Base-by-base conservation (phyloP, 257 asterid genomes). In the Galeopsis tetrahit region DNA sequence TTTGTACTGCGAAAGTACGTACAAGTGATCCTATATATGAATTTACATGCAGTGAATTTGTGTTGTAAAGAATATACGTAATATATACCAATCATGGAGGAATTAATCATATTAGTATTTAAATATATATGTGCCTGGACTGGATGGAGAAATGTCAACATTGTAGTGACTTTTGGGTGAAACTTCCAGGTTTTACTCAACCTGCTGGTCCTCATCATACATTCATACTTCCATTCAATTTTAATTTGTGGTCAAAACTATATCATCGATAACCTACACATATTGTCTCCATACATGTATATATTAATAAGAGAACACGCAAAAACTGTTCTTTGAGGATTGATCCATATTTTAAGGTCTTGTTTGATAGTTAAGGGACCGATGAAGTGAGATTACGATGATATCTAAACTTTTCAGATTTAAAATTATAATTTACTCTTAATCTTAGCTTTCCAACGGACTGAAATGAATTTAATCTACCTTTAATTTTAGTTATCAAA, bases 111-210 rank as follows among this genome's bases (percentile, higher is more conserved):
- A 21, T 21, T 21, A 21, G 4, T 40, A 43, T 64, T 5, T 10
- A 14, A n/a, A 7, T 4, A 14, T 10, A 34, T 10, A 32, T 13
- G 28, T 21, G 28, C 53, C 14, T 66, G n/a, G 33, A 57, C 14
- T 66, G n/a, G 33, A 57, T 66, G 49, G 33, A 42, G 13, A 42
- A 35, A 10, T 65, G 76, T 69, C 79, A 58, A 73, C 57, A 34
- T 59, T 61, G 78, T 48, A 52, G 17, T 7, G 15, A 66, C 80
- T 75, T 79, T 79, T 66, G 63, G 77, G 81, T 68, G 67, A 76
- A 80, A 39, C 28, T 70, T 76, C 84, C 79, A 51, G 66, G 44
- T 68, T 80, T 72, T 71, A 58, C 80, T 75, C 80, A 33, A 36
- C 79, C n/a, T 79, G 80, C 62, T 28, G 70, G 70, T 13, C 57